These are phyloP conservation scores for Fusarium nanum DNA, from an alignment of 2,329 filamentous ascomycete species.

Conservation along the genomic window DNA sequence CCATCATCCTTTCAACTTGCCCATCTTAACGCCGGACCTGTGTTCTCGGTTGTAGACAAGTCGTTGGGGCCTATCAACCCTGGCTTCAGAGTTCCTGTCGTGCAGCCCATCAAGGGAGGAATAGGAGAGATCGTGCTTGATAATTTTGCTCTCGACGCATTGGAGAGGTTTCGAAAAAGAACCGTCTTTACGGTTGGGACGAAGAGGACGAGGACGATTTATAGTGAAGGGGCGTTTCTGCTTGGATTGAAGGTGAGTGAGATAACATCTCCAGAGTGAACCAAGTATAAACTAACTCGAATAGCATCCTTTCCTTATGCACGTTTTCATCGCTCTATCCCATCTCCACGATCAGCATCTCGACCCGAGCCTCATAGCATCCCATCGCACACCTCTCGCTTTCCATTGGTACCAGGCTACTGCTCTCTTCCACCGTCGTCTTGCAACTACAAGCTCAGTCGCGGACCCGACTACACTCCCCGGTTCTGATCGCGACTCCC, in stretches of 20 bases:
- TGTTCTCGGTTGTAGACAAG: conserved; percentile 18
- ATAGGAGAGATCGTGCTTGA: conserved; percentile 49
- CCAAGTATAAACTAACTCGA: background rate
- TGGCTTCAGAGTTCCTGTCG: conserved; percentile 41
- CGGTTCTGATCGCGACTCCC: conserved; percentile 57
- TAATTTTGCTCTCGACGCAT: conserved; percentile 49
- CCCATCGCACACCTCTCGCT: conserved; percentile 50
- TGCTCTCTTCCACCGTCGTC: conserved; percentile 58
- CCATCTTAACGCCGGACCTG: conserved; percentile 23
- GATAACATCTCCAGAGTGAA: background rate
- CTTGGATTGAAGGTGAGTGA: conserved; percentile 58
- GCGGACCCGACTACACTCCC: conserved; percentile 46
- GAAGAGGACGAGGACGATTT: conserved; percentile 47
- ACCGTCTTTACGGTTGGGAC: conserved; percentile 57
- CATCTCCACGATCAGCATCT: conserved; percentile 64
- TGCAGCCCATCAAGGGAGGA: conserved; percentile 32
- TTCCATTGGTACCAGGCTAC: conserved; percentile 62
- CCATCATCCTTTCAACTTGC: conserved; percentile 40
- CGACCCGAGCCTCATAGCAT: conserved; percentile 30
- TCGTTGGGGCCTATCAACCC: conserved; percentile 26
- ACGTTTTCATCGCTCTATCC: conserved; percentile 64
- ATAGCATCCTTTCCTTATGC: conserved; percentile 65
- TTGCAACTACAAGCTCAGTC: conserved; percentile 50
- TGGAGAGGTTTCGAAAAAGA: conserved; percentile 57
- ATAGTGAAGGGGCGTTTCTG: conserved; percentile 51